A percentile compares a stretch with the other conserved stretches of the same genome.
These are phyloP conservation scores for Borovskyia barvae DNA, from an alignment of 208 protist species.

Conservation along the genomic window DNA sequence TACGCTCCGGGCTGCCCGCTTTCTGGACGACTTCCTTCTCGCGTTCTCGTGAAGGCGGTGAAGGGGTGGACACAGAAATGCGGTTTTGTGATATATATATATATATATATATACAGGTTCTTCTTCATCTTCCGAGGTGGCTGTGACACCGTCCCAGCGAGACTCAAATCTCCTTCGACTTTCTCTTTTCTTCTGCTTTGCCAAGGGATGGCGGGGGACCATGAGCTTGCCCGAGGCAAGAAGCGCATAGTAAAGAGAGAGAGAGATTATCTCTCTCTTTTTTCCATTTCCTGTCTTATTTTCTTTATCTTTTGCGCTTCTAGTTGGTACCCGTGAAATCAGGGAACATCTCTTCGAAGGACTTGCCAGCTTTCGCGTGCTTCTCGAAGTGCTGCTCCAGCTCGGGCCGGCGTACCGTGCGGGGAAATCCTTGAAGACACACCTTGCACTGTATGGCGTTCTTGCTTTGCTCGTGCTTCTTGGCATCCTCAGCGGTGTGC, in stretches of 20 bases:
- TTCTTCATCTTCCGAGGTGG: too few relatives aligned
- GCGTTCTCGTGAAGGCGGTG: too few relatives aligned
- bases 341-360: slow-evolving; percentile 59
- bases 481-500: slow-evolving; percentile 57
- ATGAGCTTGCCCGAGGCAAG: too few relatives aligned
- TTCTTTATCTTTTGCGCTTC: too few relatives aligned
- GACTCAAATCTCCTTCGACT: too few relatives aligned
- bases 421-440: slow-evolving; percentile 75
- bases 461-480: slow-evolving; percentile 78
- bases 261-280: background rate
- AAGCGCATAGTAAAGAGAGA: background rate
- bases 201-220: background rate
- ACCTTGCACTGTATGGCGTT: slow-evolving; percentile 73
- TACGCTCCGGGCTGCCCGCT: too few relatives aligned
- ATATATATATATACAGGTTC: too few relatives aligned
- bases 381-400: slow-evolving; percentile 79
- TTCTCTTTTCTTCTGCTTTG: too few relatives aligned
- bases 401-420: slow-evolving; percentile 65
- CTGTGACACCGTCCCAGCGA: too few relatives aligned
- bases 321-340: slow-evolving; percentile 44
- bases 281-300: slow-evolving; percentile 10
- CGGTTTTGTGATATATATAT: too few relatives aligned
- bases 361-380: slow-evolving; percentile 57
- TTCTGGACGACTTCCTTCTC: too few relatives aligned
- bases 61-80: too few relatives aligned